Evolutionary conservation across 176 grass and related monocot genomes (phyloP).

Genomic region (Triticum timopheevii): DNA sequence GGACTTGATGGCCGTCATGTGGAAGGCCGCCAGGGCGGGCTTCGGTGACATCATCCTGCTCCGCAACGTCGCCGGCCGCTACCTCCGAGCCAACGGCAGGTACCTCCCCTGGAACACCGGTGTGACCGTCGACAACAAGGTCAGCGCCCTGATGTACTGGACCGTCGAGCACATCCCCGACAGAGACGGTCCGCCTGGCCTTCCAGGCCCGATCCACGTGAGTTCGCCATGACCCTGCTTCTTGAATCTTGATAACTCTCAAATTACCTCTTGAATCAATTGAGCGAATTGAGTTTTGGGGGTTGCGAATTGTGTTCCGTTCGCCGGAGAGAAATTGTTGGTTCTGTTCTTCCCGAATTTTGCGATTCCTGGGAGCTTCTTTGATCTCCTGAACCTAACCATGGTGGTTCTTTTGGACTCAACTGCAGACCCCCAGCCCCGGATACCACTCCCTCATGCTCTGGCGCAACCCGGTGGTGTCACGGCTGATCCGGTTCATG

Average conservation of each 20-base stretch:
- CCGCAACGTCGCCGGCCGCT: neutral
- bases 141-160: slow-evolving; percentile 7
- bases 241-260: neutral
- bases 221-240: neutral
- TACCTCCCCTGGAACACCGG: neutral
- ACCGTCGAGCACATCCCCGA: neutral
- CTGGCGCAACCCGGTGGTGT: neutral
- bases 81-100: neutral
- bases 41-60: neutral
- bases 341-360: too few species aligned
- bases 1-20: neutral
- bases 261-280: neutral
- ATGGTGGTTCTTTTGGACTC: neutral
- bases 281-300: neutral
- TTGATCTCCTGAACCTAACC: neutral
- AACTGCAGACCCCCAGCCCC: neutral
- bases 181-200: neutral
- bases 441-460: neutral
- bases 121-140: neutral
- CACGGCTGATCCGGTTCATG: neutral
- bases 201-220: neutral
- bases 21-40: neutral
- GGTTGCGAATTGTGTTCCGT: too few species aligned
- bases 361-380: neutral
- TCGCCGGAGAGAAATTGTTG: too few species aligned